Evolutionary conservation across 345 rosid species (phyloP).

Genomic region (Salix suchowensis): DNA sequence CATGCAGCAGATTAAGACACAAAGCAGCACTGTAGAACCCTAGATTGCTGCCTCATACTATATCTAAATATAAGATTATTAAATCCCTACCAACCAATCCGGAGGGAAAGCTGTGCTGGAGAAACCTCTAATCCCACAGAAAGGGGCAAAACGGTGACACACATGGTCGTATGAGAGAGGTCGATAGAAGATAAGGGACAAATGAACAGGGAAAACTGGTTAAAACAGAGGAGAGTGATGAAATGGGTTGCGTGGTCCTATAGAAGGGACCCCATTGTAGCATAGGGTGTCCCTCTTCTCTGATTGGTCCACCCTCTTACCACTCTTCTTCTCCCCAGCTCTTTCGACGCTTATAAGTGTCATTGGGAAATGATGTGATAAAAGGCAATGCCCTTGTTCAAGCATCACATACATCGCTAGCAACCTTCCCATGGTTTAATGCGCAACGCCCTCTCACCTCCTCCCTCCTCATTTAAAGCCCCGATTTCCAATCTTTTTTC

Average conservation of each 20-base stretch:
- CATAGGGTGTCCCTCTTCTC: conserved; percentile 28
- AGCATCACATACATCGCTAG: background rate
- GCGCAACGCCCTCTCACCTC: no score
- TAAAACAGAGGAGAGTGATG: background rate
- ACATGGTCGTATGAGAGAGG: no score
- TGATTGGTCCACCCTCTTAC: conserved; percentile 9
- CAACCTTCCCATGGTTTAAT: background rate
- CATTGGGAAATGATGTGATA: conserved; percentile 26
- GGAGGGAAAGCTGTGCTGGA: background rate
- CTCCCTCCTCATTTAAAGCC: background rate
- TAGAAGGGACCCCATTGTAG: conserved; percentile 21
- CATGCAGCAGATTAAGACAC: background rate
- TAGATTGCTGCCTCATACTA: background rate
- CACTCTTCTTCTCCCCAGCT: background rate
- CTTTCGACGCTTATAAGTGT: conserved; percentile 25
- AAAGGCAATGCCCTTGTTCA: background rate
- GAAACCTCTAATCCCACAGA: background rate
- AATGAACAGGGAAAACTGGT: conserved; percentile 31
- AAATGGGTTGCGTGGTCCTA: conserved; percentile 22
- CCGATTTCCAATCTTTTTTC: background rate
- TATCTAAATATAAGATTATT: background rate
- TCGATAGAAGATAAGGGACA: background rate
- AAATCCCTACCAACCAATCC: background rate
- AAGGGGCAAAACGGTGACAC: conserved; percentile 8
- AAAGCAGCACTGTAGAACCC: background rate